Evolutionary conservation across 208 protist genomes (phyloP).

Genomic region (Trypanosoma lewisi): DNA sequence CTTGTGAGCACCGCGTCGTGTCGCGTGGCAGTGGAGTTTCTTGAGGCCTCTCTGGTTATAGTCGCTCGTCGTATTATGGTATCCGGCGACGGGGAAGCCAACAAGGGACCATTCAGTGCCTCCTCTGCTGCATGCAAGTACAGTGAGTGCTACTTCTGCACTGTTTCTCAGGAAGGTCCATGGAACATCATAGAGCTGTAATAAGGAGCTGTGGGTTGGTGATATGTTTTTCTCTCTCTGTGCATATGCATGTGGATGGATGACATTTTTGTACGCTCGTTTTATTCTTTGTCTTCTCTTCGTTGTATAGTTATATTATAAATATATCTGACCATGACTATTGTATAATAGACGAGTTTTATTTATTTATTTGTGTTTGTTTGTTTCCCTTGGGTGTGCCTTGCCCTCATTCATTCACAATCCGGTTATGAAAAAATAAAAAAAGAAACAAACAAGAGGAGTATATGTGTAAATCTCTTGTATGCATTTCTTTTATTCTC

Average conservation of each 20-base stretch:
- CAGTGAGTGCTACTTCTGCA: slow-evolving; percentile 26
- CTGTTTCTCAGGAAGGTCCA: slow-evolving; percentile 18
- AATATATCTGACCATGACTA: too few relatives aligned
- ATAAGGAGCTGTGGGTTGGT: not conserved
- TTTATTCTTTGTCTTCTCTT: slow-evolving; percentile 11
- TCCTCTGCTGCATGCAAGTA: not conserved
- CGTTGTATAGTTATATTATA: not conserved
- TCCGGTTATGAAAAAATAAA: not conserved
- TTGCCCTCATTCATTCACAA: too few relatives aligned
- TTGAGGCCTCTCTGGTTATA: slow-evolving; percentile 34
- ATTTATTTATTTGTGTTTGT: too few relatives aligned
- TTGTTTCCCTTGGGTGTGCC: too few relatives aligned
- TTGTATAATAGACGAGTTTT: too few relatives aligned
- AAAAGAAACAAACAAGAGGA: not conserved
- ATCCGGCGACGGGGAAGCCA: not conserved
- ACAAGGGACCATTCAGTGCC: slow-evolving; percentile 16
- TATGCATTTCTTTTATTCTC: not conserved
- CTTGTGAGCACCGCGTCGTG: slow-evolving; percentile 52
- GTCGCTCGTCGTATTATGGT: slow-evolving; percentile 9
- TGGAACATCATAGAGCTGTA: slow-evolving; percentile 25
- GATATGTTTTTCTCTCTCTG: too few relatives aligned
- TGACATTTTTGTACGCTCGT: slow-evolving; percentile 11
- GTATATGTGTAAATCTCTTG: not conserved
- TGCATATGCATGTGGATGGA: slow-evolving; percentile 13
- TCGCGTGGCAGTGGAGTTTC: slow-evolving; percentile 43